Percentiles rank a stretch among this genome's conserved stretches.
These are phyloP conservation scores for Dothistroma septosporum DNA, from an alignment of 2,329 filamentous ascomycete genomes.

Conservation along the genomic window DNA sequence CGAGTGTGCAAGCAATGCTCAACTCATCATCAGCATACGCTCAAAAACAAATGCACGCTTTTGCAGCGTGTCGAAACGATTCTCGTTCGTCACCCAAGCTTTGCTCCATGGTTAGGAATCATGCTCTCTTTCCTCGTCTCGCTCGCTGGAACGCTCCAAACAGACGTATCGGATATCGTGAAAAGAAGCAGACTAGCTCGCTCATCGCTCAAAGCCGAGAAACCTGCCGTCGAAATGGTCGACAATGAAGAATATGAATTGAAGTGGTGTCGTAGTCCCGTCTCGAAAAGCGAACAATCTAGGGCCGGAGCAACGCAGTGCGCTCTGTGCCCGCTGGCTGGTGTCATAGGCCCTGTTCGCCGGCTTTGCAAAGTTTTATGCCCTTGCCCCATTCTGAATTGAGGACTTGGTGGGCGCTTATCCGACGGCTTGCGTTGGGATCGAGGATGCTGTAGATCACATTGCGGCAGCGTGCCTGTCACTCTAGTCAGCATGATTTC, in stretches of 20 bases:
- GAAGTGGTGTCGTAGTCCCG: constrained; percentile 3
- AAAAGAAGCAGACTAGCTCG: not conserved
- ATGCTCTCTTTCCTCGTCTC: constrained; percentile 3
- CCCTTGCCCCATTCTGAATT: constrained; percentile 99
- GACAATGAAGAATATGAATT: not conserved
- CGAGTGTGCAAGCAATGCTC: not conserved
- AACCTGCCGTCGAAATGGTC: constrained; percentile 1
- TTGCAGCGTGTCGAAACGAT: not conserved
- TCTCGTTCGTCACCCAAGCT: not conserved
- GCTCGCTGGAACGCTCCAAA: constrained; percentile 11
- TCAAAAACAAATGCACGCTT: not conserved
- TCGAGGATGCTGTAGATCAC: constrained; percentile 99
- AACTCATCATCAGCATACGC: not conserved
- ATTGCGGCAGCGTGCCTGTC: constrained; percentile 88
- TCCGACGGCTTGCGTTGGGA: constrained; percentile 84
- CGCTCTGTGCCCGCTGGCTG: constrained; percentile 19
- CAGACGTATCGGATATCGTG: not conserved
- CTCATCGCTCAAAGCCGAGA: not conserved
- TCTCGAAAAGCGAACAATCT: not conserved
- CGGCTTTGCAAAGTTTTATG: constrained; percentile 94
- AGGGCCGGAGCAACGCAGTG: constrained; percentile 16
- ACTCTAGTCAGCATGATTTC: constrained; percentile 12
- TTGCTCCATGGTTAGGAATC: not conserved
- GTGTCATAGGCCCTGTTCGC: constrained; percentile 82
- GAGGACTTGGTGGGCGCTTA: constrained; percentile 92